phyloP scores from a whole-genome alignment of 2,329 filamentous ascomycete species.

The Penicillium occitanis region DNA sequence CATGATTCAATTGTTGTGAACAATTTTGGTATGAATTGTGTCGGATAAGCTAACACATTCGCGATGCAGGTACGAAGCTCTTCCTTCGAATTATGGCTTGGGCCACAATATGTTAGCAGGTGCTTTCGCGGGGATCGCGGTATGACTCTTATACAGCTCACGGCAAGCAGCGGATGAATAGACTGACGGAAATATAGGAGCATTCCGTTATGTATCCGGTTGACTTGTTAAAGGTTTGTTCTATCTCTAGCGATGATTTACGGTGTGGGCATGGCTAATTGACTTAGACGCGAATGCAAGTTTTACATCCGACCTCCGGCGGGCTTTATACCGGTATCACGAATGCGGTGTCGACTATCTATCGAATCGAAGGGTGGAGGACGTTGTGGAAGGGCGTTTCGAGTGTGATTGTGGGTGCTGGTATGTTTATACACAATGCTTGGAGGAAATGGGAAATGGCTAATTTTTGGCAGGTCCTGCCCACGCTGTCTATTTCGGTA shows the following conservation, averaged over 20 bases:
- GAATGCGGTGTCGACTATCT: constrained; percentile 90
- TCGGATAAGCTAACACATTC: constrained; percentile 4
- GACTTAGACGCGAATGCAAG: constrained; percentile 90
- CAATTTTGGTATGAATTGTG: not conserved
- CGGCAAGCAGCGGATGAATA: not conserved
- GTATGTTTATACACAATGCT: constrained; percentile 53
- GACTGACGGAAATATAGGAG: constrained; percentile 59
- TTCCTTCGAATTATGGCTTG: constrained; percentile 92
- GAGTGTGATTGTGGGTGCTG: constrained; percentile 92
- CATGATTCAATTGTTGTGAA: not conserved
- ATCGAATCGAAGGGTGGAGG: constrained; percentile 80
- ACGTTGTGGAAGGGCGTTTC: constrained; percentile 96
- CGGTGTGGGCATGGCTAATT: not conserved
- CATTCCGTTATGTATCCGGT: constrained; percentile 99
- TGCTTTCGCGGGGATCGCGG: constrained; percentile 93
- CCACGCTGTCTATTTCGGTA: constrained; percentile 97
- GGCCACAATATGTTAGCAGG: constrained; percentile 93
- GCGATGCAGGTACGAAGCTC: constrained; percentile 73
- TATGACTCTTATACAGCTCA: constrained; percentile 48
- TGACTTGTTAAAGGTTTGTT: constrained; percentile 87
- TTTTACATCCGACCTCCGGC: constrained; percentile 78
- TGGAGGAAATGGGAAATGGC: too few relatives aligned
- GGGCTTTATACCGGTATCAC: constrained; percentile 86
- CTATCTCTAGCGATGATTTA: too few relatives aligned
- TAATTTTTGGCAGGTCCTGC: constrained; percentile 68